Evolutionary conservation across 805 yeast species (phyloP).

Genomic region (Wickerhamiella siamensis): DNA sequence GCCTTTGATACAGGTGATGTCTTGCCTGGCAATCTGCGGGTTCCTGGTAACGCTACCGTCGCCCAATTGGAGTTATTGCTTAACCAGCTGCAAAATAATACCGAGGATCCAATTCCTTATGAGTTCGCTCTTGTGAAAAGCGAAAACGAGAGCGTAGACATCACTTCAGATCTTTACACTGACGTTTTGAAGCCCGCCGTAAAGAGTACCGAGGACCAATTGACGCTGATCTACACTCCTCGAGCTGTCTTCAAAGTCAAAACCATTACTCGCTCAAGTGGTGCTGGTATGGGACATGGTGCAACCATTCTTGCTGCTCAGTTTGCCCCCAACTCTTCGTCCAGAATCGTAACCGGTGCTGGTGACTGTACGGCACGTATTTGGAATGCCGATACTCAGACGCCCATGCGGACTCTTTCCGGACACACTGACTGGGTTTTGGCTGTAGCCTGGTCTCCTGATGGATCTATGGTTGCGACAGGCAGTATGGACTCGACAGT

Average conservation of each 20-base stretch:
- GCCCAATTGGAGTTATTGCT: constrained; percentile 77
- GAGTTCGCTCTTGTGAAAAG: constrained; percentile 54
- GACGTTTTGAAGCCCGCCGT: constrained; percentile 77
- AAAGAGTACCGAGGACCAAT: constrained; percentile 81
- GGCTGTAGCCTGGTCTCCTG: constrained; percentile 83
- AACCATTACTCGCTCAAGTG: constrained; percentile 79
- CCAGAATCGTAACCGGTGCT: constrained; percentile 84
- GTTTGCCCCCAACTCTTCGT: constrained; percentile 80
- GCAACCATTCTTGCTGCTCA: constrained; percentile 83
- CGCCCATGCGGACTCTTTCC: constrained; percentile 62
- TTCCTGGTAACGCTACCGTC: constrained; percentile 79
- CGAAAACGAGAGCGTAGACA: constrained; percentile 40
- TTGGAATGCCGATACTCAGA: constrained; percentile 94
- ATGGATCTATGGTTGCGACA: constrained; percentile 81
- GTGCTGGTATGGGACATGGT: constrained; percentile 92
- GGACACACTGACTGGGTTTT: constrained; percentile 94
- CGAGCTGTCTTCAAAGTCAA: constrained; percentile 87
- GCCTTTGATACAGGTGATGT: constrained; percentile 87
- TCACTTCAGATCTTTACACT: constrained; percentile 59
- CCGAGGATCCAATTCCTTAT: constrained; percentile 81
- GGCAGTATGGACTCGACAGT: constrained; percentile 91
- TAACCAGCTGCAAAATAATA: constrained; percentile 45
- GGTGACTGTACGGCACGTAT: constrained; percentile 93
- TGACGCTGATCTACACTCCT: constrained; percentile 85
- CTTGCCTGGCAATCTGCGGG: constrained; percentile 72